Evolutionary conservation across 176 grass and related monocot genomes (phyloP).

Genomic region (Aegilops speltoides): DNA sequence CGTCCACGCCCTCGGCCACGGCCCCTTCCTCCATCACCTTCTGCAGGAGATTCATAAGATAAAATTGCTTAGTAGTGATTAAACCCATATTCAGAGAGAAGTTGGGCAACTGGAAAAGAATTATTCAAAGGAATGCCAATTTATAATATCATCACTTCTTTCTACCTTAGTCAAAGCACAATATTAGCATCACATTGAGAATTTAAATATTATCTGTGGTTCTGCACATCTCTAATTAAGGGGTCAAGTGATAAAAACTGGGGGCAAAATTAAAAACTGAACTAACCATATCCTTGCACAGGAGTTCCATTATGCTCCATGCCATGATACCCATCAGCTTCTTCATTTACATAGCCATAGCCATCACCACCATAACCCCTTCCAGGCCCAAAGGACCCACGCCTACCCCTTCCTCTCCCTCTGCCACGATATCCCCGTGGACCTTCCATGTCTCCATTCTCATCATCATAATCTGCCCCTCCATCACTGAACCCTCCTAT

Average conservation of each 20-base stretch:
- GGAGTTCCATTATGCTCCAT: constrained; percentile 35
- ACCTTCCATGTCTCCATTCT: constrained; percentile 26
- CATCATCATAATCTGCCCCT: constrained; percentile 33
- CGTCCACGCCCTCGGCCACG: constrained; percentile 25
- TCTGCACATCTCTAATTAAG: neutral
- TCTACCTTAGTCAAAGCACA: neutral
- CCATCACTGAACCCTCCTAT: constrained; percentile 53
- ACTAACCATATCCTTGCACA: constrained; percentile 48
- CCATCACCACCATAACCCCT: constrained; percentile 43
- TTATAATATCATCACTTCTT: too few species aligned
- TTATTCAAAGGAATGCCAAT: neutral
- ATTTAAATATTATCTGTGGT: neutral
- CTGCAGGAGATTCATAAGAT: neutral
- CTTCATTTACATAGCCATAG: constrained; percentile 34
- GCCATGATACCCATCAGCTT: constrained; percentile 47
- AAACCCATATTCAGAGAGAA: neutral
- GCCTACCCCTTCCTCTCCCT: constrained; percentile 44
- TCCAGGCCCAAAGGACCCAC: constrained; percentile 45
- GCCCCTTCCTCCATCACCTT: constrained; percentile 40
- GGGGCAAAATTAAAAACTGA: neutral
- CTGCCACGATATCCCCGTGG: constrained; percentile 41
- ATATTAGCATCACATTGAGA: neutral
- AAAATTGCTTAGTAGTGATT: neutral
- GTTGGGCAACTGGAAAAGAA: neutral
- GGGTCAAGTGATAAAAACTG: neutral